phyloP scores from a whole-genome alignment of 2,329 filamentous ascomycete genomes.

The Sporothrix inflata region DNA sequence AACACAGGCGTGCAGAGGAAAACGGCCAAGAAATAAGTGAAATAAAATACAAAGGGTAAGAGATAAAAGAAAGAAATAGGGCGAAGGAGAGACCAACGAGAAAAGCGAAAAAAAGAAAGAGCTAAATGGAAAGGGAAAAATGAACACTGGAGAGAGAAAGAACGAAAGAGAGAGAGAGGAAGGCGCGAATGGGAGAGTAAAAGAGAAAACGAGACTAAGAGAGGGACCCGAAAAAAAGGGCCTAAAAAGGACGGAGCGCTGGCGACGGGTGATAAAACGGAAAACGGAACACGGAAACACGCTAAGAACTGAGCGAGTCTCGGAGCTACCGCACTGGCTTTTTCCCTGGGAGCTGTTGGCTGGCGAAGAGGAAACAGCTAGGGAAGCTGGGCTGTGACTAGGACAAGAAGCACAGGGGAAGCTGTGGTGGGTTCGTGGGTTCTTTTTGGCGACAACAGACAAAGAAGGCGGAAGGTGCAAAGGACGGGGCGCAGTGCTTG shows the following conservation, averaged over 20 bases:
- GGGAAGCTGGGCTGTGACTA: background rate
- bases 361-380: constrained; percentile 11
- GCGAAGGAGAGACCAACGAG: constrained; percentile 8
- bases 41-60: background rate
- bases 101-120: constrained; percentile 19
- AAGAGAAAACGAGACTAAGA: constrained; percentile 18
- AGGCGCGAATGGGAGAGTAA: constrained; percentile 14
- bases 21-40: background rate
- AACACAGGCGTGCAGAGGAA: background rate
- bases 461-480: constrained; percentile 14
- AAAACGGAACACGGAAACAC: constrained; percentile 29
- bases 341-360: constrained; percentile 22
- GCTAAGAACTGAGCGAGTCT: constrained; percentile 30
- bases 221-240: constrained; percentile 12
- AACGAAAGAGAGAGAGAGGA: constrained; percentile 4
- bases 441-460: constrained; percentile 7
- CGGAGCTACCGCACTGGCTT: constrained; percentile 29
- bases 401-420: constrained; percentile 1
- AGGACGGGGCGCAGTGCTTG: constrained; percentile 12
- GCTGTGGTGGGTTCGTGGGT: constrained; percentile 19
- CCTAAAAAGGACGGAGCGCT: constrained; percentile 26
- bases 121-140: constrained; percentile 10
- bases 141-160: background rate
- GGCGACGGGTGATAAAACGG: constrained; percentile 29
- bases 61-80: constrained; percentile 7